These are phyloP conservation scores for Trichosanthes cucumerina DNA, from an alignment of 306 rosid genomes.

Conservation along the genomic window DNA sequence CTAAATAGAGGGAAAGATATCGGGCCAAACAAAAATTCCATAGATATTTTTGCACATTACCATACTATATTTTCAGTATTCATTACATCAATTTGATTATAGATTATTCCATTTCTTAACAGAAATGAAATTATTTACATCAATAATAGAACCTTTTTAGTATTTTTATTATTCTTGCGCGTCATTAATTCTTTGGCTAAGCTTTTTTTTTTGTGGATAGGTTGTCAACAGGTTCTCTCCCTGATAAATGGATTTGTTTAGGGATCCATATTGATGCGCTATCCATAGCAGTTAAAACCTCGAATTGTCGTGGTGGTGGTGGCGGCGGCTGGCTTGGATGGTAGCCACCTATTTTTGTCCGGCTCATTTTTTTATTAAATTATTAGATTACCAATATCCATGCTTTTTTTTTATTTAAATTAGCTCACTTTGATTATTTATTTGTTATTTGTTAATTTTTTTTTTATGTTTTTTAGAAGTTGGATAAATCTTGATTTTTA, in stretches of 20 bases:
- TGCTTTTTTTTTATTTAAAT: no score
- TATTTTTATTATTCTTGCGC: background rate
- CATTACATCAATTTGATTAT: background rate
- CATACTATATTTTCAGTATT: background rate
- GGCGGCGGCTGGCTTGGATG: background rate
- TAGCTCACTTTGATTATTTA: no score
- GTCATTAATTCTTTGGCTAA: background rate
- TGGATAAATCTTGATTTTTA: no score
- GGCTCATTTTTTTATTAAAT: no score
- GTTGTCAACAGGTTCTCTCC: background rate
- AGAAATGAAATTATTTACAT: background rate
- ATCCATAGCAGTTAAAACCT: background rate
- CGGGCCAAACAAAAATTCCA: background rate
- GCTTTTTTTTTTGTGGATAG: background rate
- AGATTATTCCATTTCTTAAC: background rate
- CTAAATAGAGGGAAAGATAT: background rate
- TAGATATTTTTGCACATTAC: background rate
- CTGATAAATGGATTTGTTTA: background rate
- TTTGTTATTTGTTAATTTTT: no score
- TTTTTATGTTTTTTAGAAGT: no score
- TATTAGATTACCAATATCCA: no score
- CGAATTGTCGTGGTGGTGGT: background rate
- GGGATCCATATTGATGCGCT: background rate
- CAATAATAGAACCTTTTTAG: background rate
- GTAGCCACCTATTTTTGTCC: no score